Conservation (phyloP, 2,329 filamentous ascomycete genomes). For the Hypoxylon sp. region DNA sequence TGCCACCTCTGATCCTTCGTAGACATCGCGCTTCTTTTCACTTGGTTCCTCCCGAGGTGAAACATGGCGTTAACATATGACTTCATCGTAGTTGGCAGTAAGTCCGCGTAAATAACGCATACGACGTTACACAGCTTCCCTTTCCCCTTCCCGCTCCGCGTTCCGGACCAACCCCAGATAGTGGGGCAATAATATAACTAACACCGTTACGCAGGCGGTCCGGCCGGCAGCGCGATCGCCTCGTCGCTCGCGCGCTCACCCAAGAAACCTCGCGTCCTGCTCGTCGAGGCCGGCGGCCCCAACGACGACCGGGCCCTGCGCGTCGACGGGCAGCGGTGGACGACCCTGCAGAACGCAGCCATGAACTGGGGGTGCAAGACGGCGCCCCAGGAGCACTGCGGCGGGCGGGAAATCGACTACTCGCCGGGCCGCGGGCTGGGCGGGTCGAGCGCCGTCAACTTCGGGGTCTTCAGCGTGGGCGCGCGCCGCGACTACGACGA, state of each 20-base stretch:
- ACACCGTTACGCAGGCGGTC: slow-evolving; percentile 60
- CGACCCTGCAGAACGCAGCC: slow-evolving; percentile 60
- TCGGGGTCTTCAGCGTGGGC: slow-evolving; percentile 66
- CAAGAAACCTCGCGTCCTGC: slow-evolving; percentile 64
- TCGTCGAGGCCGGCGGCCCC: slow-evolving; percentile 69
- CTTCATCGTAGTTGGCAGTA: slow-evolving; percentile 53
- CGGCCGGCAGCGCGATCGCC: slow-evolving; percentile 69
- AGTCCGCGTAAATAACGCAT: slow-evolving; percentile 38
- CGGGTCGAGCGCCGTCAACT: slow-evolving; percentile 66
- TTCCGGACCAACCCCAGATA: background rate
- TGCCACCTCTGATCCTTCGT: no score
- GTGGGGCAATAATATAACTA: no score
- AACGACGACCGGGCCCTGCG: slow-evolving; percentile 62
- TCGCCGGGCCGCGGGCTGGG: slow-evolving; percentile 64
- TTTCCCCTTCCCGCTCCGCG: no score
- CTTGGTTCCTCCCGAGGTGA: background rate
- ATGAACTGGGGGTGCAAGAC: slow-evolving; percentile 68
- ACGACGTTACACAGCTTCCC: background rate
- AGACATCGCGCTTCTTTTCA: background rate
- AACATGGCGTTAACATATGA: slow-evolving; percentile 46
- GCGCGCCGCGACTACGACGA: slow-evolving; percentile 70
- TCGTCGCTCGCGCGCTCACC: slow-evolving; percentile 61
- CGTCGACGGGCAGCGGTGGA: slow-evolving; percentile 67
- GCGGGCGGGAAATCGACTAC: slow-evolving; percentile 60
- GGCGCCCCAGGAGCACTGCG: slow-evolving; percentile 58